These are phyloP conservation scores for Glaciozyma antarctica DNA, from an alignment of 768 basidiomycete species.

Conservation along the genomic window DNA sequence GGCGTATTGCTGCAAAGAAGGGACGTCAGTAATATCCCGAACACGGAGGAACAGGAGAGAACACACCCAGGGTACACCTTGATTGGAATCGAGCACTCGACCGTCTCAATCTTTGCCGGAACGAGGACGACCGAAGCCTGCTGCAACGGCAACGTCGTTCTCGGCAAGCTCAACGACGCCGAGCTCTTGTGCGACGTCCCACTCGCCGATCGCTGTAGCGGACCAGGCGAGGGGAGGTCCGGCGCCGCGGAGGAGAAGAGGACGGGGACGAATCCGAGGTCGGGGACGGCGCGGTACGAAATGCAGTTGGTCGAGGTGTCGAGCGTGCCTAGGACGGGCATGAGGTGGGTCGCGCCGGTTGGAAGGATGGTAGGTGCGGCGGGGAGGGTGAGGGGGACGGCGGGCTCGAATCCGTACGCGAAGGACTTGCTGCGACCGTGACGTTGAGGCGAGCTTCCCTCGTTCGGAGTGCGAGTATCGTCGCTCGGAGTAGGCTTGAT, in stretches of 20 bases:
- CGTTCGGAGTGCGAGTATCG: background rate
- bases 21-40: background rate
- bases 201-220: constrained; percentile 22
- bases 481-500: constrained; percentile 19
- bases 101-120: constrained; percentile 61
- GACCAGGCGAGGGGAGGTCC: constrained; percentile 18
- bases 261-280: constrained; percentile 34
- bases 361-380: constrained; percentile 25
- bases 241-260: constrained; percentile 29
- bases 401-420: constrained; percentile 32
- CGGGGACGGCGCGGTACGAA: constrained; percentile 36
- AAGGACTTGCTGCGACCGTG: constrained; percentile 33
- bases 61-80: constrained; percentile 63
- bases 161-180: constrained; percentile 7
- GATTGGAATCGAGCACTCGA: constrained; percentile 89
- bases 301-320: constrained; percentile 13
- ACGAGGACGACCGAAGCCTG: constrained; percentile 30
- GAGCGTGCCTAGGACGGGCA: constrained; percentile 25
- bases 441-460: background rate
- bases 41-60: background rate
- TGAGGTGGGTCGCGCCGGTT: constrained; percentile 34
- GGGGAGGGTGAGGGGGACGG: constrained; percentile 27
- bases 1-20: constrained; percentile 21
- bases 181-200: constrained; percentile 13
- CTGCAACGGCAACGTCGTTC: constrained; percentile 18